Evolutionary conservation across 148 eudicot species (phyloP).

Genomic region (Chenopodium suecicum): DNA sequence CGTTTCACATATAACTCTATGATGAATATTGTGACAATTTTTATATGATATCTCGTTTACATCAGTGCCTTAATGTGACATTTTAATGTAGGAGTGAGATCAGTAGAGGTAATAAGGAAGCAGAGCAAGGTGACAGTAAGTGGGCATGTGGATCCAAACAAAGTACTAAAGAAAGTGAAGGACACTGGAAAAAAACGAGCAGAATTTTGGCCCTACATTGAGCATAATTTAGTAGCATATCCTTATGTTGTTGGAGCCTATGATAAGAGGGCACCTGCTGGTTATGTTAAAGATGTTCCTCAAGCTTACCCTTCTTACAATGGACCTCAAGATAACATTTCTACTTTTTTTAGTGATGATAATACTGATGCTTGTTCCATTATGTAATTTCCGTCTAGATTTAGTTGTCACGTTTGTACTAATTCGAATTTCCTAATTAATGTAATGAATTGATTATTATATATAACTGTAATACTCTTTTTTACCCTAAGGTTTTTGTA

Average conservation of each 20-base stretch:
- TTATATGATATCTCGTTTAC: too few relatives aligned
- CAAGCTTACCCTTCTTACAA: slow-evolving; percentile 48
- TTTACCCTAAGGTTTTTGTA: too few relatives aligned
- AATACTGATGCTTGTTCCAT: slow-evolving; percentile 81
- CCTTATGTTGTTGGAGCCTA: slow-evolving; percentile 65
- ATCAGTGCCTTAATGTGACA: too few relatives aligned
- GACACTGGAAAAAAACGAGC: slow-evolving; percentile 78
- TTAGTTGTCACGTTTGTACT: too few relatives aligned
- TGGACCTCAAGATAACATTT: slow-evolving; percentile 53
- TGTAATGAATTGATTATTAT: too few relatives aligned
- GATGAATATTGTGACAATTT: too few relatives aligned
- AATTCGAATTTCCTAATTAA: too few relatives aligned
- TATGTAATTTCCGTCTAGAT: slow-evolving; percentile 38
- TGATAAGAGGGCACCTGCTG: slow-evolving; percentile 84
- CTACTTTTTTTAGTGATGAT: slow-evolving; percentile 70
- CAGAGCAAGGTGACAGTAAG: slow-evolving; percentile 67
- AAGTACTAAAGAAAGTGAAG: slow-evolving; percentile 68
- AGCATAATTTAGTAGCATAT: slow-evolving; percentile 58
- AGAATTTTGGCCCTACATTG: slow-evolving; percentile 90
- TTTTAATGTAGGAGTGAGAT: slow-evolving; percentile 53
- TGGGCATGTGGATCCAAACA: slow-evolving; percentile 72
- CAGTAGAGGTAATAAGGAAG: slow-evolving; percentile 59
- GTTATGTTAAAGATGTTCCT: slow-evolving; percentile 58
- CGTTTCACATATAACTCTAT: not conserved
- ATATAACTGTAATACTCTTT: too few relatives aligned